Percentiles rank a stretch among this genome's conserved stretches.
Conservation (phyloP, 2,329 filamentous ascomycete genomes). For the Ceratocystis papillata region DNA sequence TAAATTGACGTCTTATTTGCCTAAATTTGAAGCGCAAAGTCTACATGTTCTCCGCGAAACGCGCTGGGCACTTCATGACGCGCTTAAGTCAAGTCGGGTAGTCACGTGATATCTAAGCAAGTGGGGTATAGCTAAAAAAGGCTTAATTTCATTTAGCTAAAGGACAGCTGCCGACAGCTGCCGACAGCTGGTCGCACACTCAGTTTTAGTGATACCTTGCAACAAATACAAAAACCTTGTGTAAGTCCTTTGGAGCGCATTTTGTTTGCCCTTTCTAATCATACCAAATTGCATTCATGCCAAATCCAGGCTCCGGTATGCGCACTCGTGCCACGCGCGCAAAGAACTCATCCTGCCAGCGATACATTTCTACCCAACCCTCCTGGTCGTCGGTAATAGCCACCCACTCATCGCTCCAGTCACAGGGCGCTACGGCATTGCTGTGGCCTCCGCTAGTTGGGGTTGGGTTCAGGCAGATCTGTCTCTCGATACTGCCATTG, state of each 20-base stretch:
- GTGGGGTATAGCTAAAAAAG: background rate
- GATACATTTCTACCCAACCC: conserved; percentile 77
- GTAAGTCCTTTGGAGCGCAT: background rate
- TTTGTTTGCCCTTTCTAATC: conserved; percentile 36
- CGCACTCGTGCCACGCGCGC: conserved; percentile 65
- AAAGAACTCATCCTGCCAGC: conserved; percentile 73
- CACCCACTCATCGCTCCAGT: conserved; percentile 81
- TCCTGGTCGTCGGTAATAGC: conserved; percentile 81
- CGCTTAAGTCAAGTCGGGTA: background rate
- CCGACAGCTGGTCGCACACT: background rate
- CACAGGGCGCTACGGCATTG: conserved; percentile 75
- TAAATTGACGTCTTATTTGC: background rate
- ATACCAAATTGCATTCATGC: conserved; percentile 96
- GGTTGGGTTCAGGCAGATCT: conserved; percentile 73
- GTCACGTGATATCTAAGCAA: background rate
- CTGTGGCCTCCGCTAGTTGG: conserved; percentile 80
- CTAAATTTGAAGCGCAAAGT: background rate
- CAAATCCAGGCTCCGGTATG: conserved; percentile 78
- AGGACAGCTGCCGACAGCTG: background rate
- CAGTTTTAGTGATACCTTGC: background rate
- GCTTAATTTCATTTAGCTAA: background rate
- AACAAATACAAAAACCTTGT: background rate
- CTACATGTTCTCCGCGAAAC: background rate
- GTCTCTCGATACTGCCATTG: conserved; percentile 60
- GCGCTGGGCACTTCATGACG: background rate